phyloP scores from a whole-genome alignment of 352 stramenopile genomes.

The Pythium rhizo-oryzae region DNA sequence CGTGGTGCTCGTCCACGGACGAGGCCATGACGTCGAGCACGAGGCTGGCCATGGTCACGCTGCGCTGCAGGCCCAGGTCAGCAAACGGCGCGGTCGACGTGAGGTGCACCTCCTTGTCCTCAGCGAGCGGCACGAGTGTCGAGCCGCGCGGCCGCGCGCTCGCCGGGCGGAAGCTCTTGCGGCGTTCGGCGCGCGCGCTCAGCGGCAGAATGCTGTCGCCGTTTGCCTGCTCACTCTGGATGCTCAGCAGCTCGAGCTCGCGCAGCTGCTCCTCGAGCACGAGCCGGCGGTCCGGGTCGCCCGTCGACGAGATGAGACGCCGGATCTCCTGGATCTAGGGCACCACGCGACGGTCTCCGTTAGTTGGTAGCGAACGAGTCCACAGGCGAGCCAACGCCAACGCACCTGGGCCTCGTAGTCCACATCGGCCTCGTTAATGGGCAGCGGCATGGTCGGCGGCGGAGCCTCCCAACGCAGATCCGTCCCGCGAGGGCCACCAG shows the following conservation, averaged over 20 bases:
- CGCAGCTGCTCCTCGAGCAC: conserved; percentile 70
- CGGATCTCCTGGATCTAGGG: conserved; percentile 76
- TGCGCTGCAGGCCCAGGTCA: conserved; percentile 34
- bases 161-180: conserved; percentile 73
- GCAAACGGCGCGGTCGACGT: conserved; percentile 28
- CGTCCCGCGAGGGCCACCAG: background rate
- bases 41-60: conserved; percentile 26
- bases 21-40: conserved; percentile 69
- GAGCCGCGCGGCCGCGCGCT: conserved; percentile 62
- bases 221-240: conserved; percentile 45
- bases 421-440: conserved; percentile 70
- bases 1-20: conserved; percentile 57
- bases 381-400: background rate
- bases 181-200: conserved; percentile 27
- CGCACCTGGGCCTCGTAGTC: conserved; percentile 70
- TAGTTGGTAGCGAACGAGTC: background rate
- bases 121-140: conserved; percentile 54
- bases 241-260: conserved; percentile 60
- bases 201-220: background rate
- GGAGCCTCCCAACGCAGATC: background rate
- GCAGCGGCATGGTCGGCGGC: conserved; percentile 41
- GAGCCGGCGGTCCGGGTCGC: conserved; percentile 54
- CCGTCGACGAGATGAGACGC: conserved; percentile 72
- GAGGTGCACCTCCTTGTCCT: conserved; percentile 64
- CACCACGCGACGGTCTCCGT: background rate